Conservation (phyloP, 495 filamentous ascomycete species). For the Xylaria telfairii region DNA sequence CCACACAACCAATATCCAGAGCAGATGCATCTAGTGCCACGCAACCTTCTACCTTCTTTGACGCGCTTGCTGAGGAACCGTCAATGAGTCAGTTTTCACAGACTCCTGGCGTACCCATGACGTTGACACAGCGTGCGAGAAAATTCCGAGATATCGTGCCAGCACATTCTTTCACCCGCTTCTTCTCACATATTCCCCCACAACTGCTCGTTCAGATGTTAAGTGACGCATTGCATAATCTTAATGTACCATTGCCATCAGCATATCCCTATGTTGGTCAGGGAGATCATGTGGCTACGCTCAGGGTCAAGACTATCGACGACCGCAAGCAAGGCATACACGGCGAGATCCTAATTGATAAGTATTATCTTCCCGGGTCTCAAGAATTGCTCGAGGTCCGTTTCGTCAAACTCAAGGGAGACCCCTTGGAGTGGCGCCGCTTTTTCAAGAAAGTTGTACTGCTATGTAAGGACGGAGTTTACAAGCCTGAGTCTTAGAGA, state of each 20-base stretch:
- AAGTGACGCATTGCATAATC: constrained; percentile 77
- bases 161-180: constrained; percentile 81
- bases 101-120: constrained; percentile 78
- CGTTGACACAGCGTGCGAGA: constrained; percentile 82
- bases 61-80: constrained; percentile 82
- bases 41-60: constrained; percentile 52
- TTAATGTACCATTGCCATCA: constrained; percentile 76
- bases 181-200: constrained; percentile 85
- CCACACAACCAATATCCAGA: constrained; percentile 57
- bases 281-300: constrained; percentile 60
- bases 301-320: constrained; percentile 79
- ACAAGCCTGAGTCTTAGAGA: constrained; percentile 48
- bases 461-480: constrained; percentile 82
- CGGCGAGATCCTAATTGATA: constrained; percentile 84
- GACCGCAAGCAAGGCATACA: constrained; percentile 78
- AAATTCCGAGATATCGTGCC: constrained; percentile 87
- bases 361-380: constrained; percentile 57
- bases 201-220: constrained; percentile 79
- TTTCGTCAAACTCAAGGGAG: constrained; percentile 93
- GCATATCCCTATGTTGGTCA: constrained; percentile 38
- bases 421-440: constrained; percentile 94
- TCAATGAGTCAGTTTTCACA: constrained; percentile 91
- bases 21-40: constrained; percentile 39
- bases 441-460: constrained; percentile 94
- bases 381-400: constrained; percentile 78